phyloP scores from a whole-genome alignment of 441 rosid genomes.

The Biscutella laevigata region DNA sequence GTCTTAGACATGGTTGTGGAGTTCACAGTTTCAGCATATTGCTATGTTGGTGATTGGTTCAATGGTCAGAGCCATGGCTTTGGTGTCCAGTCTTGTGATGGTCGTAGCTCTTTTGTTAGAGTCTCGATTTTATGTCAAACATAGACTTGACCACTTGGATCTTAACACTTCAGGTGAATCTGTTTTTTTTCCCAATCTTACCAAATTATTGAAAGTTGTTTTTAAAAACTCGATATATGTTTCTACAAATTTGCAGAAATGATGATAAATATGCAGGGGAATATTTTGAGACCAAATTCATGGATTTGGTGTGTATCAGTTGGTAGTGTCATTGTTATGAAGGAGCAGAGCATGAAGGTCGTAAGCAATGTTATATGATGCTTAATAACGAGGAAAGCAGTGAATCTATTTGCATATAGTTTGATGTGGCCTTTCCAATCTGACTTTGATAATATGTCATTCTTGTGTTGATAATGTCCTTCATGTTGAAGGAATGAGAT shows the following conservation, averaged over 20 bases:
- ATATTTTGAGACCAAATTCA: slow-evolving; percentile 84
- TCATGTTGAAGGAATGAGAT: too few relatives aligned
- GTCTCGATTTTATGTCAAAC: slow-evolving; percentile 79
- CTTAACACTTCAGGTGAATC: slow-evolving; percentile 46
- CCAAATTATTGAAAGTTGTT: too few relatives aligned
- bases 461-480: too few relatives aligned
- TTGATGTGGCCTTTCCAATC: too few relatives aligned
- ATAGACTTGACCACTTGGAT: slow-evolving; percentile 84
- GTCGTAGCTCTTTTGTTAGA: slow-evolving; percentile 71
- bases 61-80: slow-evolving; percentile 87
- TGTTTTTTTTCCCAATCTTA: too few relatives aligned
- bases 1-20: slow-evolving; percentile 71
- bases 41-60: slow-evolving; percentile 78
- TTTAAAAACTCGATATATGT: too few relatives aligned
- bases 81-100: slow-evolving; percentile 80
- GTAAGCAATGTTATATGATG: slow-evolving; percentile 79
- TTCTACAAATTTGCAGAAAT: slow-evolving; percentile 34
- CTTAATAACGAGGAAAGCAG: slow-evolving; percentile 23
- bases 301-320: slow-evolving; percentile 84
- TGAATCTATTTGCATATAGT: too few relatives aligned
- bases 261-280: slow-evolving; percentile 89
- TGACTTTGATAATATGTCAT: too few relatives aligned
- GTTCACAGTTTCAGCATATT: slow-evolving; percentile 80
- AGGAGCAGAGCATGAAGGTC: slow-evolving; percentile 95
- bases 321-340: slow-evolving; percentile 76